Evolutionary conservation across 2,329 filamentous ascomycete species (phyloP), one percentile per base, ranked within the genome.

Genomic region (Myriosclerotinia curreyana): DNA sequence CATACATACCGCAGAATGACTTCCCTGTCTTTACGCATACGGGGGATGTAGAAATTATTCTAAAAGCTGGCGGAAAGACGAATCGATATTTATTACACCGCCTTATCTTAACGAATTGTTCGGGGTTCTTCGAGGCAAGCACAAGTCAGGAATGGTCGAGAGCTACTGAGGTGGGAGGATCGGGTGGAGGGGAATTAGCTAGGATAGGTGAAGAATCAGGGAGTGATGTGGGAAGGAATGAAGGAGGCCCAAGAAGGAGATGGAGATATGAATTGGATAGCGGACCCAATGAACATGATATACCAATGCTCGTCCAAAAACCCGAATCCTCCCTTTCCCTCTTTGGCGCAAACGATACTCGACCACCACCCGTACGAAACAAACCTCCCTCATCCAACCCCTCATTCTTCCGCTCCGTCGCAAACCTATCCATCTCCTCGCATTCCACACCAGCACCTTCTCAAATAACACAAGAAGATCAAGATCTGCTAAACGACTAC

Each of bases 201-300:
- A 80, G 82, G 66, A 81, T 88, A 68, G 75, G 75, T 55, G 77
- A 79, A 77, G 82, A 70, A 44, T 69, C 75, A 77, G 65, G 78
- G 74, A 71, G 76, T 76, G 60, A 78, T 75, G 44, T 75, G 73
- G 60, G 71, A 68, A 69, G 67, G 60, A 69, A 55, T 40, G 67
- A 65, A 46, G 69, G 69, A 11, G 61, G 67, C 20, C 55, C 42
- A 20, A 73, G 67, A 67, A 84, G 82, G 74, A 83, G 85, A 73
- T 97, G 93, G 93, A 84, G 88, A 71, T 97, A 96, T 74, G 92
- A 96, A 77, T 79, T 98, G 53, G 93, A 97, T 71, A 86, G 86
- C 75, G 88, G 90, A 44, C 82, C 83, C 46, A 85, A 83, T 38
- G 83, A 87, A 20, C 86, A 89, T 66, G 92, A 96, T 73, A 84